Percentiles rank a stretch among this genome's conserved stretches.
These are phyloP conservation scores for Aspergillus quadricinctus DNA, from an alignment of 2,329 filamentous ascomycete species.

Conservation along the genomic window DNA sequence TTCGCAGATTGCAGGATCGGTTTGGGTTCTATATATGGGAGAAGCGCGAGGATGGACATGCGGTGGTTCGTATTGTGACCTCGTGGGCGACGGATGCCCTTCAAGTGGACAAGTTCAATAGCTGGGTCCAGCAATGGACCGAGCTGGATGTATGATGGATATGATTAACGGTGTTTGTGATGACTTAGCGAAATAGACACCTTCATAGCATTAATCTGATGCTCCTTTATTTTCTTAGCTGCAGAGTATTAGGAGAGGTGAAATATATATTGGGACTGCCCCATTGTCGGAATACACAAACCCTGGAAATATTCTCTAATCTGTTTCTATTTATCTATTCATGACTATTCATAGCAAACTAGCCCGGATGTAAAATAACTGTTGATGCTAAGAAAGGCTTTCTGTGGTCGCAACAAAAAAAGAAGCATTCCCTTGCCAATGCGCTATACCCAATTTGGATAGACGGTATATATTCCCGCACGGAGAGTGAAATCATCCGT, in stretches of 20 bases:
- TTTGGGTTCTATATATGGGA: constrained; percentile 51
- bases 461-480: neutral
- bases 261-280: neutral
- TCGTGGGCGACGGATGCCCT: constrained; percentile 48
- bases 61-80: constrained; percentile 46
- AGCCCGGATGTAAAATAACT: neutral
- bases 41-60: constrained; percentile 34
- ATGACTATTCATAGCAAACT: no score
- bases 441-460: neutral
- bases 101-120: constrained; percentile 39
- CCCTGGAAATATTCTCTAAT: neutral
- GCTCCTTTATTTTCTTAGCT: neutral
- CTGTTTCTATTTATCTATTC: neutral
- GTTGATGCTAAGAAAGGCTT: no score
- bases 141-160: neutral
- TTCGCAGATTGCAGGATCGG: constrained; percentile 38
- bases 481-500: neutral
- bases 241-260: no score
- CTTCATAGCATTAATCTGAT: neutral
- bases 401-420: neutral
- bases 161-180: neutral
- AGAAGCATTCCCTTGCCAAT: neutral
- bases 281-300: neutral
- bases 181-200: neutral
- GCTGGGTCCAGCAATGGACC: constrained; percentile 26